Base-by-base conservation (phyloP, 2,329 filamentous ascomycete genomes). In the Sarocladium strictum region DNA sequence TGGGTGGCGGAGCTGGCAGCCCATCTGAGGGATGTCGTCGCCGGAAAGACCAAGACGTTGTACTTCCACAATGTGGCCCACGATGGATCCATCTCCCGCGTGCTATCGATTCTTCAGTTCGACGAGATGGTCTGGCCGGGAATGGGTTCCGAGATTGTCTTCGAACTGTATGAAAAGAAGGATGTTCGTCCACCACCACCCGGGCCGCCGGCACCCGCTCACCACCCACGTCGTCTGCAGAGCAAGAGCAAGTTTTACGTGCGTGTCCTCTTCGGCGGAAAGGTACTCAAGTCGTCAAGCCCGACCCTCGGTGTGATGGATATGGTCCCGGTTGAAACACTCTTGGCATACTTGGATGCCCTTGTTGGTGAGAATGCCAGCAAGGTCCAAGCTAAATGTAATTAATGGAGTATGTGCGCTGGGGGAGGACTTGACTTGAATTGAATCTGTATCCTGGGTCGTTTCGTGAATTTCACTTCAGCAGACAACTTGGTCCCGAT, bases 121-220 rank as follows among this genome's bases (percentile, higher is more conserved):
- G 84, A 90, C 21, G 67, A 75, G 53, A 93, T 93, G 88, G 83
- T 90, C 1, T 93, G 89, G 89, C 89, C 89, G 0, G 89, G 89
- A 0, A 91, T 93, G 88, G 89, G 89, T 0, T 76, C 82, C 10
- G 89, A 93, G 69, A 76, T 93, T 0, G 80, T 91, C 0, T 90
- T 92, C 64, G 89, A 93, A 71, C 64, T 92, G 27, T 91, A 84
- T 62, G 72, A 68, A 61, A 75, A 72, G 61, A 65, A 32, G 29
- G 66, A 40, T 54, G 24, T 4, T 62, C 24, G 51, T 67, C 65
- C 55, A 43, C 66, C 4, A 55, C 57, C 24, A 57, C 59, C 35
- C n/a, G 38, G 3, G 2, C 21, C 14, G 5, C 58, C 19, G 40
- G 40, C 11, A 54, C n/a, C n/a, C n/a, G 54, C 12, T 35, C 57